Percentiles rank a stretch among this genome's conserved stretches.
Evolutionary conservation across 768 basidiomycete species (phyloP).

Genomic region (Pisolithus sp.): DNA sequence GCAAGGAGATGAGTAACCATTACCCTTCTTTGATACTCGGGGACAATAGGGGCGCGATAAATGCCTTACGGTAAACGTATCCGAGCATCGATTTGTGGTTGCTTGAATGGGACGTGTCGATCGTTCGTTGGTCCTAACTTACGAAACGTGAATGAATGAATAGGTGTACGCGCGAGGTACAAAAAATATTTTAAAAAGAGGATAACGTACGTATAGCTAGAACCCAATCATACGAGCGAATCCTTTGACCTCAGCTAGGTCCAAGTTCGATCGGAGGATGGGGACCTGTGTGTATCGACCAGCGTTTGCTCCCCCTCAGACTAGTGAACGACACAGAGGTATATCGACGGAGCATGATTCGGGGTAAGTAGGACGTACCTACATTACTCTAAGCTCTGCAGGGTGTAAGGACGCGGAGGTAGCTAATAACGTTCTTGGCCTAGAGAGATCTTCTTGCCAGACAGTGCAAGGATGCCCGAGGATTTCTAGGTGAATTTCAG

Average conservation of each 20-base stretch:
- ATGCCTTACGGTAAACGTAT: too few relatives aligned
- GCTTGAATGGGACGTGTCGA: slow-evolving; percentile 83
- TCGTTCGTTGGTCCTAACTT: slow-evolving; percentile 66
- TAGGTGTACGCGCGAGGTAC: background rate
- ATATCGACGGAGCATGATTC: too few relatives aligned
- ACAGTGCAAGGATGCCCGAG: too few relatives aligned
- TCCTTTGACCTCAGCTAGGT: slow-evolving; percentile 80
- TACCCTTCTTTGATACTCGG: too few relatives aligned
- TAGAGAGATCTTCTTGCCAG: slow-evolving; percentile 20
- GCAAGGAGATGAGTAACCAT: too few relatives aligned
- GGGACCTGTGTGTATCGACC: slow-evolving; percentile 48
- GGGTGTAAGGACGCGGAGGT: slow-evolving; percentile 76
- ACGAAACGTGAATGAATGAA: background rate
- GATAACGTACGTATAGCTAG: slow-evolving; percentile 59
- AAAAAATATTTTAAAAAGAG: background rate
- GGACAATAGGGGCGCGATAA: too few relatives aligned
- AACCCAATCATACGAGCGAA: slow-evolving; percentile 75
- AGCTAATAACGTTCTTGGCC: slow-evolving; percentile 90
- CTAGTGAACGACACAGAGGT: too few relatives aligned
- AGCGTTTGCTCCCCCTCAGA: too few relatives aligned
- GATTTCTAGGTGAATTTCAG: too few relatives aligned
- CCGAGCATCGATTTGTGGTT: slow-evolving; percentile 79
- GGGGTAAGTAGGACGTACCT: slow-evolving; percentile 31
- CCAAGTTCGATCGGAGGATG: slow-evolving; percentile 78
- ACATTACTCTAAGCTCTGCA: slow-evolving; percentile 92